phyloP scores from a whole-genome alignment of 768 basidiomycete genomes.

The Boletus vinaceobasis region DNA sequence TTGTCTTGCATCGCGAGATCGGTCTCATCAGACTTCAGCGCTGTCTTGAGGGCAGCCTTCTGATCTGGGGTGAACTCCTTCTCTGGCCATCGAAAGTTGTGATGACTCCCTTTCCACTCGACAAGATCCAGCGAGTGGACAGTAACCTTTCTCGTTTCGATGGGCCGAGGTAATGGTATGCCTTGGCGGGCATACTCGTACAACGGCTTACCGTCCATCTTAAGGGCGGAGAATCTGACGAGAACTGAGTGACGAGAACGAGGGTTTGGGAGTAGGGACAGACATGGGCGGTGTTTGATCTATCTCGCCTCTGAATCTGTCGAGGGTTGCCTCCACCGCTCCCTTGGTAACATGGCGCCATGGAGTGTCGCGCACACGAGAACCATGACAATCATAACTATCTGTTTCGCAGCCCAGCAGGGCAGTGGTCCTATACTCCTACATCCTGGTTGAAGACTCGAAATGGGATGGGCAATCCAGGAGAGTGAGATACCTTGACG shows the following conservation, averaged over 20 bases:
- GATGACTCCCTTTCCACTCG: constrained; percentile 75
- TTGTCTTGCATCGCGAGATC: constrained; percentile 35
- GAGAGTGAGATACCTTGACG: constrained; percentile 59
- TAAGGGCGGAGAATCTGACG: constrained; percentile 89
- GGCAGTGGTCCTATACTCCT: constrained; percentile 93
- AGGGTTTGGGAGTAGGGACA: constrained; percentile 13
- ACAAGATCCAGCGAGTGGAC: constrained; percentile 78
- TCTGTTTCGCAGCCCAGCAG: constrained; percentile 94
- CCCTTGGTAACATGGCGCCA: constrained; percentile 85
- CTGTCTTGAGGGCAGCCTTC: constrained; percentile 62
- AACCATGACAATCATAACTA: constrained; percentile 88
- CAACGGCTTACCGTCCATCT: constrained; percentile 95
- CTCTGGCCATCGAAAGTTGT: constrained; percentile 73
- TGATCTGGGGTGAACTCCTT: constrained; percentile 66
- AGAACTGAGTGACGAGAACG: constrained; percentile 4
- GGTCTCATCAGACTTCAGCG: constrained; percentile 52
- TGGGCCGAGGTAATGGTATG: constrained; percentile 90
- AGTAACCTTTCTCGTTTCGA: constrained; percentile 79
- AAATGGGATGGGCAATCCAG: background rate
- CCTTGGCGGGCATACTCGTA: constrained; percentile 95
- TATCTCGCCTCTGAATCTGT: constrained; percentile 81
- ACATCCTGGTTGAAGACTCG: constrained; percentile 15
- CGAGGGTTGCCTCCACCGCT: constrained; percentile 63
- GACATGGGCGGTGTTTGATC: constrained; percentile 91
- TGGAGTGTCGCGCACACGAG: constrained; percentile 68